Conservation (phyloP, 2,329 filamentous ascomycete species). For the Zasmidium cellare region DNA sequence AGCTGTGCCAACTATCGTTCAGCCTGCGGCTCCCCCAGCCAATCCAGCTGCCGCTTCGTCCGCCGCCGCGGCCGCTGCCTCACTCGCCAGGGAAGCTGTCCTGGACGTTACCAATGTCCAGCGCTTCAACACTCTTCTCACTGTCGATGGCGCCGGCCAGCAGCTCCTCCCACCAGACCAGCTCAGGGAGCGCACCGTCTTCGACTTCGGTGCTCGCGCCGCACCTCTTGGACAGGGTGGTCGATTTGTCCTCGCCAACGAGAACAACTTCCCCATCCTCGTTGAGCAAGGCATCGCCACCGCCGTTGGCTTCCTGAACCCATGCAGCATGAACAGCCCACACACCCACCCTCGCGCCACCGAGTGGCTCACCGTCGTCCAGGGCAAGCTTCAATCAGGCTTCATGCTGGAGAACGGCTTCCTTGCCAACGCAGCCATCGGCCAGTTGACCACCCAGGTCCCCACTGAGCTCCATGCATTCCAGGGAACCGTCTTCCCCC, state of each 20-base stretch:
- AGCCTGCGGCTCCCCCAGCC: slow-evolving; percentile 9
- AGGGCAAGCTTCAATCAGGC: slow-evolving; percentile 44
- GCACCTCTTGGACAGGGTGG: slow-evolving; percentile 10
- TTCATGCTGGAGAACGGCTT: slow-evolving; percentile 51
- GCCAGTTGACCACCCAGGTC: slow-evolving; percentile 36
- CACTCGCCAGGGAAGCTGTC: slow-evolving; percentile 13
- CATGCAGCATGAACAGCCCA: slow-evolving; percentile 47
- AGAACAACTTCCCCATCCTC: slow-evolving; percentile 19
- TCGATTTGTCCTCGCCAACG: slow-evolving; percentile 16
- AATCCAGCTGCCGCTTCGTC: slow-evolving; percentile 13
- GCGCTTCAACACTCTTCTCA: slow-evolving; percentile 17
- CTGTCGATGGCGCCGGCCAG: slow-evolving; percentile 13
- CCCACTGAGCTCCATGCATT: slow-evolving; percentile 41
- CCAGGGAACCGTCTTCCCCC: slow-evolving; percentile 50
- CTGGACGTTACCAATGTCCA: slow-evolving; percentile 15
- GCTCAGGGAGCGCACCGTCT: slow-evolving; percentile 16
- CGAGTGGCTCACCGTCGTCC: slow-evolving; percentile 49
- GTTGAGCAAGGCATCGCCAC: slow-evolving; percentile 18
- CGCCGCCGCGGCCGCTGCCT: slow-evolving; percentile 6
- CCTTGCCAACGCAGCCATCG: slow-evolving; percentile 10
- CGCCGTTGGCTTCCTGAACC: slow-evolving; percentile 27
- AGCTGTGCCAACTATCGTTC: slow-evolving; percentile 10
- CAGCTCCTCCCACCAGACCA: slow-evolving; percentile 7
- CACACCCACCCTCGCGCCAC: slow-evolving; percentile 51
- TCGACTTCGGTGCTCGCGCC: slow-evolving; percentile 16